A percentile compares a stretch with the other conserved stretches of the same genome.
Evolutionary conservation across 805 yeast species (phyloP).

Genomic region (Myxozyma vanderwaltii): DNA sequence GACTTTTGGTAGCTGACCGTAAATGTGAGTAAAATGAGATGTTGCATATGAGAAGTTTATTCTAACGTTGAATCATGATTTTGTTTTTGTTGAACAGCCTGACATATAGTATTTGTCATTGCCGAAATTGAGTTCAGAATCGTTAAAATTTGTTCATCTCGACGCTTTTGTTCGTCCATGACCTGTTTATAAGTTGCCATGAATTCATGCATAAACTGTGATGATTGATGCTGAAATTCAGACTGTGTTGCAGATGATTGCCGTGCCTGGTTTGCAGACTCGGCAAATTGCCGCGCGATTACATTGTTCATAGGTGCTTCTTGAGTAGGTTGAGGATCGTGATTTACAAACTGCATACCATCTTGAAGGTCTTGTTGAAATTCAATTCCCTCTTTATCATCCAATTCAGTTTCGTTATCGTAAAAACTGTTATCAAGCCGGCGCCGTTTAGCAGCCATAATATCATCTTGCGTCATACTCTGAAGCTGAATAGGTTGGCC

Average conservation of each 20-base stretch:
- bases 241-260: not conserved
- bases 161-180: conserved; percentile 16
- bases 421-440: not conserved
- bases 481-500: not conserved
- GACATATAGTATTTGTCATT: conserved; percentile 15
- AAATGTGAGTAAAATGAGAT: not conserved
- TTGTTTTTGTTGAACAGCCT: conserved; percentile 4
- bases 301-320: not conserved
- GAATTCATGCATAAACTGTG: conserved; percentile 10
- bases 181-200: conserved; percentile 16
- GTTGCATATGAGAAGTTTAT: not conserved
- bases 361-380: not conserved
- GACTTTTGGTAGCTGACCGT: no score
- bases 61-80: not conserved
- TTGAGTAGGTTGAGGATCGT: not conserved
- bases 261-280: not conserved
- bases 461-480: not conserved
- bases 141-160: conserved; percentile 18
- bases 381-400: not conserved
- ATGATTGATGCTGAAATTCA: not conserved
- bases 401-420: not conserved
- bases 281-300: not conserved
- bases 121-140: conserved; percentile 10
- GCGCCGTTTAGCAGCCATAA: conserved; percentile 4
- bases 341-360: not conserved